Conservation (phyloP, 345 rosid species). For the Pelargonium nanum region DNA sequence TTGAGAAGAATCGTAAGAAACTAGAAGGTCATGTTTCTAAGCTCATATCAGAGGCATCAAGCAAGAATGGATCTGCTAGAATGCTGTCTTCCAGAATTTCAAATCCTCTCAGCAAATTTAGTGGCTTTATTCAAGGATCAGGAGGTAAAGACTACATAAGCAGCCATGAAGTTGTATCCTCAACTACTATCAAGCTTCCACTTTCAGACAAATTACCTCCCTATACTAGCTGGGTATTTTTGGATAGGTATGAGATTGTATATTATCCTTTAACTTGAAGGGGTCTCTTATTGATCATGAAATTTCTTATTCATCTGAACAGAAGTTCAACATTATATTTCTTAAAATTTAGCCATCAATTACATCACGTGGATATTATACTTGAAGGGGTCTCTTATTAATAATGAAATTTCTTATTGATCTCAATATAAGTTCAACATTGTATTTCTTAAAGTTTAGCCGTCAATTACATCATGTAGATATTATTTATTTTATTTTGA, state of each 20-base stretch:
- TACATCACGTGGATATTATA: too few species aligned
- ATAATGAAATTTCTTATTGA: too few species aligned
- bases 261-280: background rate
- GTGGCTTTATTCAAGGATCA: constrained; percentile 42
- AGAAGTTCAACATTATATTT: background rate
- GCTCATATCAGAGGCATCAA: constrained; percentile 35
- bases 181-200: constrained; percentile 44
- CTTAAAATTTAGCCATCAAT: too few species aligned
- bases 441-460: background rate
- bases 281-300: background rate
- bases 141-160: constrained; percentile 59
- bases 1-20: constrained; percentile 55
- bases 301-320: background rate
- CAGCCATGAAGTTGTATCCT: constrained; percentile 46
- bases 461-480: too few species aligned
- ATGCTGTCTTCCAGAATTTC: constrained; percentile 35
- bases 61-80: constrained; percentile 24
- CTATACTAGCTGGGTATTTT: constrained; percentile 90
- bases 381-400: background rate
- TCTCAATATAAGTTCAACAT: background rate
- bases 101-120: constrained; percentile 44
- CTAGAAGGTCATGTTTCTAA: constrained; percentile 36
- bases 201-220: constrained; percentile 67
- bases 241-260: constrained; percentile 58
- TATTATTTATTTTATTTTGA: too few species aligned